Evolutionary conservation across 305 asterid genomes (phyloP), one percentile per base, ranked within the genome.

Genomic region (Fraxinus baroniana): DNA sequence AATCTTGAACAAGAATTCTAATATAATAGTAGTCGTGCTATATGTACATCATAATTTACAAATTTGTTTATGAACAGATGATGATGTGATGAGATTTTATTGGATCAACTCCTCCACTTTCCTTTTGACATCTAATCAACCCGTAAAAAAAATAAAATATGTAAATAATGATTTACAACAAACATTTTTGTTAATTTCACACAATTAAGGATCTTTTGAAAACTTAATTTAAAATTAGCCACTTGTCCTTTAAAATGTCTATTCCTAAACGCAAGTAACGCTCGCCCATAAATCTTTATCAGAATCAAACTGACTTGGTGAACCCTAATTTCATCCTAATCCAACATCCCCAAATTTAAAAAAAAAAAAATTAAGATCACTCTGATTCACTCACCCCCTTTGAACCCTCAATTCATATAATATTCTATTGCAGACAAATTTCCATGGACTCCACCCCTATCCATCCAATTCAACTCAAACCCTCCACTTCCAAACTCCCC

Each of bases 401-500:
- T 73, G 74, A 83, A 82, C 86, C 85, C 80, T 81, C 80, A 82
- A 57, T 18, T 57, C 68, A 57, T 57, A 18, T 57, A 57, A 57
- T 57, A 57, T 57, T 20, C 28, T n/a, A 18, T 57, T 57, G 68
- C 68, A 57, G 68, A 20, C 28, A 57, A 20, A 17, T n/a, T 18
- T 57, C 90, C 89, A 89, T 89, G 93, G 91, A 89, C 93, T 91
- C 90, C 91, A 87, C 93, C 89, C 86, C 33, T 33, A 26, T 68
- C 78, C 39, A 49, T 57, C 87, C 84, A 71, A 71, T 84, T 75
- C 84, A 75, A 62, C 77, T 55, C 72, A 71, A 80, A 32, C 71
- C 86, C 71, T 84, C 87, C 80, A 85, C 92, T 75, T 85, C 93
- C 62, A 93, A 94, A 86, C 97, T 94, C 83, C 97, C 97, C 57